Conservation (phyloP, 2,329 filamentous ascomycete species). For the Fusarium luffae region DNA sequence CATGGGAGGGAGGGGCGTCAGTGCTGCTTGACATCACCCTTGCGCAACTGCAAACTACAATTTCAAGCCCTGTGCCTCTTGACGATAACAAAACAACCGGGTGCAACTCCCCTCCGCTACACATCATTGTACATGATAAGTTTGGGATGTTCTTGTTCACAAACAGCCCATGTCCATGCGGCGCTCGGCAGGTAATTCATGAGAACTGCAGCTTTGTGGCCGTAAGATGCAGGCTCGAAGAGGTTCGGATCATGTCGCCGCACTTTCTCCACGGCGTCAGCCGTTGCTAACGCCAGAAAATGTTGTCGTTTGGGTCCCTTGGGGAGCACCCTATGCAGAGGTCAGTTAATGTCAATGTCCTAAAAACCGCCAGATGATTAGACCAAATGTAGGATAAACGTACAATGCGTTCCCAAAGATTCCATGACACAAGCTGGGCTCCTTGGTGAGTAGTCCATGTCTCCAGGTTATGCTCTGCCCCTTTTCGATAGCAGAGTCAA, state of each 20-base stretch:
- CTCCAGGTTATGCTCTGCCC: conserved; percentile 66
- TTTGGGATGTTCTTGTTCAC: conserved; percentile 48
- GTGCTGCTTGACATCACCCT: conserved; percentile 22
- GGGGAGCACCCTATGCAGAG: conserved; percentile 46
- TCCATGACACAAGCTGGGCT: conserved; percentile 74
- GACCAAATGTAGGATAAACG: conserved; percentile 51
- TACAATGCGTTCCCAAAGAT: conserved; percentile 73
- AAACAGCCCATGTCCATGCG: conserved; percentile 54
- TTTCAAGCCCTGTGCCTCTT: not conserved
- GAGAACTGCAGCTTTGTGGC: conserved; percentile 47
- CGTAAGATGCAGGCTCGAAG: conserved; percentile 54
- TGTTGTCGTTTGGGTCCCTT: conserved; percentile 57
- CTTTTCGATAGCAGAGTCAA: conserved; percentile 63
- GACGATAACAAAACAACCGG: conserved; percentile 11
- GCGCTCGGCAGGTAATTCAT: conserved; percentile 52
- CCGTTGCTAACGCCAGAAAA: conserved; percentile 68
- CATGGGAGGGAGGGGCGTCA: conserved; percentile 2
- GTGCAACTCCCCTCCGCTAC: conserved; percentile 39
- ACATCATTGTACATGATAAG: conserved; percentile 54
- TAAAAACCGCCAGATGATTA: conserved; percentile 49
- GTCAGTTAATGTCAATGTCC: conserved; percentile 38
- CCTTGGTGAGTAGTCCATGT: conserved; percentile 70
- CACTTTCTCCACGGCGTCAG: conserved; percentile 63
- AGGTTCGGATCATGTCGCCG: conserved; percentile 47
- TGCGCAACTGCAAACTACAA: not conserved